These are phyloP conservation scores for Verticillium isaacii DNA, from an alignment of 2,329 filamentous ascomycete species.

Conservation along the genomic window DNA sequence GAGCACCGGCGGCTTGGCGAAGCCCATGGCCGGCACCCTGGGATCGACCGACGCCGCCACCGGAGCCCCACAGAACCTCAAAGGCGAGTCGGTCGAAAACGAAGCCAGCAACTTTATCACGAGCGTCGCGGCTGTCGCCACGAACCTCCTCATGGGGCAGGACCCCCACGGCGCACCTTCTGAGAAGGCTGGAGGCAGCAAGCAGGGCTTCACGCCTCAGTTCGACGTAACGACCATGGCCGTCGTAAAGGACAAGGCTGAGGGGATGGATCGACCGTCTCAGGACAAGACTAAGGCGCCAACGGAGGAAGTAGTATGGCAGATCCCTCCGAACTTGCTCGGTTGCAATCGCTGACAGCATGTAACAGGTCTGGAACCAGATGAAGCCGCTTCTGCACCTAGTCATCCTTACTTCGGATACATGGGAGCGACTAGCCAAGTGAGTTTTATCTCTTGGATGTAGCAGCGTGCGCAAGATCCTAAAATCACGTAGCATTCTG, in stretches of 20 bases:
- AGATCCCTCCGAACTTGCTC: background rate
- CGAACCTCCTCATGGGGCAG: slow-evolving; percentile 1
- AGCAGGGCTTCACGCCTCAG: background rate
- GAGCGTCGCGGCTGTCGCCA: slow-evolving; percentile 41
- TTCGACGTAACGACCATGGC: slow-evolving; percentile 4
- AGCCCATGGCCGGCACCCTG: slow-evolving; percentile 55
- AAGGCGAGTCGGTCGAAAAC: slow-evolving; percentile 32
- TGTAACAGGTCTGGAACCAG: slow-evolving; percentile 3
- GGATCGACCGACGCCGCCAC: slow-evolving; percentile 58
- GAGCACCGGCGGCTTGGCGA: slow-evolving; percentile 55
- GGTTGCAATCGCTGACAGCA: background rate
- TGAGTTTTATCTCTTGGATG: slow-evolving; percentile 1
- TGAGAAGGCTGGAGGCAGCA: background rate
- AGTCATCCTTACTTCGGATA: slow-evolving; percentile 15
- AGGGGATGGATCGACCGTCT: slow-evolving; percentile 6
- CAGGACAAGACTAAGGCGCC: slow-evolving; percentile 10
- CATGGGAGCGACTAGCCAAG: slow-evolving; percentile 19
- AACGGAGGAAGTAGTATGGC: slow-evolving; percentile 1
- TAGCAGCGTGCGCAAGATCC: background rate
- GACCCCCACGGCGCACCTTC: slow-evolving; percentile 2
- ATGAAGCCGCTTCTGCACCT: slow-evolving; percentile 11
- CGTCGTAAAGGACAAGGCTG: slow-evolving; percentile 8
- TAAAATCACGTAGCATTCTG: background rate
- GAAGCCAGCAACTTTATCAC: slow-evolving; percentile 47
- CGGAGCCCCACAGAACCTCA: slow-evolving; percentile 58